Evolutionary conservation across 768 basidiomycete genomes (phyloP), one percentile per base, ranked within the genome.

Genomic region (Amyloporia xantha): DNA sequence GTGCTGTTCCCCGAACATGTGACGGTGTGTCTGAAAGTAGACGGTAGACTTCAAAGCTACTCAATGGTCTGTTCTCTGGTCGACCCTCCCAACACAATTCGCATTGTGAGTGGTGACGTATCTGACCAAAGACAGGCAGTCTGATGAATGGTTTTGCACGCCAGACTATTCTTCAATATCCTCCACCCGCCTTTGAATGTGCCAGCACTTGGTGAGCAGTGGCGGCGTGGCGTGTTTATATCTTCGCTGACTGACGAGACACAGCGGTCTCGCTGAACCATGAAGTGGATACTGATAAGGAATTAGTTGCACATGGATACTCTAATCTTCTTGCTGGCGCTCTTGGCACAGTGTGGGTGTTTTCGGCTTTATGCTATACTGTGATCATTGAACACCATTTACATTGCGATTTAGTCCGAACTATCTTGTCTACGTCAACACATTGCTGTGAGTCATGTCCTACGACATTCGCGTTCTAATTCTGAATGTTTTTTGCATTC

Each of bases 81-180:
- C 77, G 1, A 94, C 91, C 0, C 68, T 99, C 60, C 94, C 95
- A 3, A 98, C 94, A 1, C 95, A 98, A 61, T 80, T 97, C 50
- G 95, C 95, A 3, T 64, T 99, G 81, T 86, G 52, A 60, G 88
- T n/a, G n/a, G n/a, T 68, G 62, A 57, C 57, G 66, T 63, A 47
- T 60, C 55, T 39, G 52, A 63, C 28, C 52, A 36, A 63, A 67
- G 30, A 33, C 30, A 7, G 30, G 15, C 30, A 15, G 15, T 33
- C 30, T 33, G 30, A 33, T 15, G 15, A 7, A n/a, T n/a, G n/a
- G 44, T 63, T 15, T 53, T 9, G 38, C 24, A 19, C 13, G 47
- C 44, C 41, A 87, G 86, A 49, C 52, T 91, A 28, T 91, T 91
- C 62, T 91, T 91, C 68, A 91, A 90, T 57, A 75, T 91, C 45